phyloP scores from a whole-genome alignment of 2,329 filamentous ascomycete species.

The Verticillium longisporum region DNA sequence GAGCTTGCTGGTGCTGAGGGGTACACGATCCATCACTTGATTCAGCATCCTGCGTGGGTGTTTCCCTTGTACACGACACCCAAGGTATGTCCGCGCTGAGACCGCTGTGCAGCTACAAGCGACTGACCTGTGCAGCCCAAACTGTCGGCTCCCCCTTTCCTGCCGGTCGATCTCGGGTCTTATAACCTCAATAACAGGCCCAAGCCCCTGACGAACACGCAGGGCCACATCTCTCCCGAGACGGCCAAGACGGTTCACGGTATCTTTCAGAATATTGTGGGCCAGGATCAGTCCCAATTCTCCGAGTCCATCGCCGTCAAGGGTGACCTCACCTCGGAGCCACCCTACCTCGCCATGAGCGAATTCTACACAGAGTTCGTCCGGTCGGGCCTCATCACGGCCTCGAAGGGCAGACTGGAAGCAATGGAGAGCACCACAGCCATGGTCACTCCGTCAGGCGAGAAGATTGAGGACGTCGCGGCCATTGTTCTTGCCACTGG shows the following conservation, averaged over 20 bases:
- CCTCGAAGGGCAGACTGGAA: constrained; percentile 41
- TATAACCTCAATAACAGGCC: constrained; percentile 63
- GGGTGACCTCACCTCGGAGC: constrained; percentile 34
- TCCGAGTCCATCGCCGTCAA: constrained; percentile 28
- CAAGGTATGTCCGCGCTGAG: constrained; percentile 27
- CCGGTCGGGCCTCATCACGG: constrained; percentile 51
- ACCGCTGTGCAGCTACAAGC: neutral
- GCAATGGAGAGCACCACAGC: constrained; percentile 27
- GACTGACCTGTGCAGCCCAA: constrained; percentile 31
- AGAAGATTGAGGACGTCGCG: constrained; percentile 47
- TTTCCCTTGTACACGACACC: constrained; percentile 54
- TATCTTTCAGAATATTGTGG: constrained; percentile 40
- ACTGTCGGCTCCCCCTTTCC: constrained; percentile 49
- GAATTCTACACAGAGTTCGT: constrained; percentile 71
- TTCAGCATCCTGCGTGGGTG: constrained; percentile 65
- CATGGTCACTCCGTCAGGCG: constrained; percentile 15
- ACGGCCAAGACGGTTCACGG: constrained; percentile 47
- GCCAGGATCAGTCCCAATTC: constrained; percentile 48
- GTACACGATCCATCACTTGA: constrained; percentile 60
- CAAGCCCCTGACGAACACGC: constrained; percentile 50
- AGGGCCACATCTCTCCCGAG: constrained; percentile 57
- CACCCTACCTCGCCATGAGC: constrained; percentile 61
- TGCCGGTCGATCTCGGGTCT: constrained; percentile 66
- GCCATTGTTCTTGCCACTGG: constrained; percentile 71
- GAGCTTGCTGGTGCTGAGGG: constrained; percentile 34